Base-by-base conservation (phyloP, 257 asterid species). In the Solanum chaucha region DNA sequence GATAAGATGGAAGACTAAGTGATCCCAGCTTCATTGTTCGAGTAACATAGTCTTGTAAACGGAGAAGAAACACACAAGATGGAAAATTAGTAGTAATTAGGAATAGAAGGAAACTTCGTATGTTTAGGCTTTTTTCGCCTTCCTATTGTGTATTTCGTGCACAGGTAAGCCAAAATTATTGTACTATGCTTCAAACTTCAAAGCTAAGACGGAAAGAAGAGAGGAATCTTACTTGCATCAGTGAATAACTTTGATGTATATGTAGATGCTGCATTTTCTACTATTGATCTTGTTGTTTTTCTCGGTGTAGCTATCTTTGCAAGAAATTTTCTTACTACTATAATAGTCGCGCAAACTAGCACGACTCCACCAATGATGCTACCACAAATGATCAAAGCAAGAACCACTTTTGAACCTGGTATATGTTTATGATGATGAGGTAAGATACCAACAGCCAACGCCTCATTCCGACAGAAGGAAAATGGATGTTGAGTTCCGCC, bases 11-110 rank as follows among this genome's bases (percentile, higher is more conserved):
- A 89, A 96, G 93, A 72, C 98, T 93, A 19, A 92, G 90, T 41
- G 95, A 91, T 75, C 97, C 98, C 67, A 94, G 85, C 88, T 93
- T 96, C 98, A 92, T 93, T 51, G 98, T 93, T 90, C 89, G 98
- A 70, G 97, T 93, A 87, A 94, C 92, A 87, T 95, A 90, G 84
- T 96, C 98, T 96, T 70, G 35, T 14, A 86, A 12, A 71, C 10
- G 67, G 67, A 55, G 55, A 82, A 36, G 3, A 80, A 80, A 46
- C 46, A 28, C 9, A 61, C 68, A 28, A 80, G 5, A 36, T 46
- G 41, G 17, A 14, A 40, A 32, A 61, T 73, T 58, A 85, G 75
- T 35, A n/a, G 24, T n/a, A 34, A 26, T 34, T 68, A 81, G 46
- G 75, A 77, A 61, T 26, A 26, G 10, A 67, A 70, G 8, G 71